These are phyloP conservation scores for Ogataea glucozyma DNA, from an alignment of 805 yeast genomes.

Conservation along the genomic window DNA sequence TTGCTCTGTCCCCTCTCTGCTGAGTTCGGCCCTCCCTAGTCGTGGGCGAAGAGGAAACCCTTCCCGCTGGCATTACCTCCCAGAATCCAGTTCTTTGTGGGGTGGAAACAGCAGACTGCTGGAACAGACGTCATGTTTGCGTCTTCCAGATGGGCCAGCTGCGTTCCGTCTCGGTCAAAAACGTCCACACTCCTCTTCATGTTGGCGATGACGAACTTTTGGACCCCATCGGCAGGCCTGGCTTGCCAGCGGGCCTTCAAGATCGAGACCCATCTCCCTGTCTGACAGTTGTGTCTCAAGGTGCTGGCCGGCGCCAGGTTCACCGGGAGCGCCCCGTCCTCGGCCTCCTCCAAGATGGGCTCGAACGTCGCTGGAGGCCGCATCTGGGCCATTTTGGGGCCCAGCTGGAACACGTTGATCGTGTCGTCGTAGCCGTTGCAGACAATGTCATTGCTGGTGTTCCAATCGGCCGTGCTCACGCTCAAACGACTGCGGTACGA, in stretches of 20 bases:
- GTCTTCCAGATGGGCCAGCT: conserved; percentile 67
- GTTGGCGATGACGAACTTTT: conserved; percentile 88
- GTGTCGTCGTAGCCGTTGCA: conserved; percentile 94
- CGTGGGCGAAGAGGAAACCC: conserved; percentile 58
- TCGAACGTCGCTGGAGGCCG: conserved; percentile 14
- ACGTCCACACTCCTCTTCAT: conserved; percentile 89
- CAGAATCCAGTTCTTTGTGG: conserved; percentile 81
- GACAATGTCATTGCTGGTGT: conserved; percentile 63
- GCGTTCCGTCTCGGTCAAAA: conserved; percentile 73
- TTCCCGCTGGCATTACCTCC: conserved; percentile 97
- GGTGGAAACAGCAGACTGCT: conserved; percentile 84
- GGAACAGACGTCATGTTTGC: conserved; percentile 83
- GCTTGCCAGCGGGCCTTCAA: conserved; percentile 86
- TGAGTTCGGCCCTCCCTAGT: no score
- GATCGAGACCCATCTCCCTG: conserved; percentile 96
- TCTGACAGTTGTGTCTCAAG: conserved; percentile 88
- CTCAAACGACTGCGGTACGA: conserved; percentile 74
- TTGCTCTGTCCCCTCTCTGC: no score
- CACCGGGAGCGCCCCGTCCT: conserved; percentile 32
- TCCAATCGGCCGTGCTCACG: conserved; percentile 85
- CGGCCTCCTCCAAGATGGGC: conserved; percentile 21
- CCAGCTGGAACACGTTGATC: conserved; percentile 67
- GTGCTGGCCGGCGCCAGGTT: conserved; percentile 61
- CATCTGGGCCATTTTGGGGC: conserved; percentile 31
- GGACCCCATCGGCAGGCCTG: conserved; percentile 65